Evolutionary conservation across 805 yeast species (phyloP), one percentile per base, ranked within the genome.

Genomic region (Yarrowia phangngaensis): DNA sequence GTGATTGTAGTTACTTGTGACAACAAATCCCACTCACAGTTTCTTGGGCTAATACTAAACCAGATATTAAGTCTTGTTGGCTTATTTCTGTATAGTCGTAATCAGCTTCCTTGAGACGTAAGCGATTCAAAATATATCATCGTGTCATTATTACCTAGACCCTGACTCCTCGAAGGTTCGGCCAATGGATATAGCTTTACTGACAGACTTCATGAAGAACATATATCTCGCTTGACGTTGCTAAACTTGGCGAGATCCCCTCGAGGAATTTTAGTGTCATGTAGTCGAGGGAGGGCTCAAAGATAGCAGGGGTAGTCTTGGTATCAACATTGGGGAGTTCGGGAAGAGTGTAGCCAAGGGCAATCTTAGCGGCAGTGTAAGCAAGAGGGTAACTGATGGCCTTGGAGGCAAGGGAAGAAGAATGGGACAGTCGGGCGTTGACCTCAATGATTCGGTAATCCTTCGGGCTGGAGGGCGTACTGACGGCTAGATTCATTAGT

Each of bases 401-500:
- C 71, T 90, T 90, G 28, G 97, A 90, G 23, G 98, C 98, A 58
- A 90, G 77, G 32, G 98, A 98, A 26, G 97, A 89, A 22, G 97
- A 92, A 64, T 98, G 81, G 31, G 97, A 89, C 60, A 90, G 76
- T 69, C 98, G 82, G 33, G 98, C 98, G 64, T 90, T 90, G 55
- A 90, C 98, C 70, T 90, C 98, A 62, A 90, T 92, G 55, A 90
- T 95, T 66, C 97, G 80, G 74, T 84, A 90, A 63, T 90, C 95
- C 94, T 68, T 88, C 92, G 33, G 98, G 96, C 65, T 89, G 95
- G 58, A 90, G 76, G 48, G 97, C 95, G 64, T 90, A 90, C 70
- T 90, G 98, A 55, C 92, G 95, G 67, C 92, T 90, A 78, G 98
- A 90, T 72, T 90, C 98, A 69, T 98, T 98, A 59, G 92, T 95